Evolutionary conservation across 2,329 filamentous ascomycete genomes (phyloP).

Genomic region (Apiospora kogelbergensis): DNA sequence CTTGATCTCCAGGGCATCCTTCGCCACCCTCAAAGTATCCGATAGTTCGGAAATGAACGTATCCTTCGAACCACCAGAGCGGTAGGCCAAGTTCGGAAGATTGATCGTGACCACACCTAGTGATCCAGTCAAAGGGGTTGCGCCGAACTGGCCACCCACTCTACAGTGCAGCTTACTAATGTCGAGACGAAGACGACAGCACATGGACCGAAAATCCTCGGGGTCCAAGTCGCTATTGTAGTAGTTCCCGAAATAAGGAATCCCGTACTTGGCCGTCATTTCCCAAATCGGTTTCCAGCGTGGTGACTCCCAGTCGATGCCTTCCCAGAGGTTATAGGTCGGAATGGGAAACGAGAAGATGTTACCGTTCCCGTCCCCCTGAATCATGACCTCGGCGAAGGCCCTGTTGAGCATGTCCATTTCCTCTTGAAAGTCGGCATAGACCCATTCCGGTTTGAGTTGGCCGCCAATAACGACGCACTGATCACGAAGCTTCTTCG

Average conservation of each 20-base stretch:
- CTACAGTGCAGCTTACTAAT: neutral
- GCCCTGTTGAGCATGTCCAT: neutral
- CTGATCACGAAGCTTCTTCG: neutral
- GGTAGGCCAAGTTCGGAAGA: neutral
- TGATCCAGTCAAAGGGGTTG: neutral
- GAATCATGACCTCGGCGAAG: neutral
- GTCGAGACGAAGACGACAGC: neutral
- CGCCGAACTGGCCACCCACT: neutral
- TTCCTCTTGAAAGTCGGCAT: neutral
- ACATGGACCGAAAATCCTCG: neutral
- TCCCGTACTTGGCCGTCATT: slow-evolving; percentile 1
- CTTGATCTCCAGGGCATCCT: neutral
- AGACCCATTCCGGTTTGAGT: neutral
- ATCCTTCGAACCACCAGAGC: neutral
- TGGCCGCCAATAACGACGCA: neutral
- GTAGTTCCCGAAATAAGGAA: neutral
- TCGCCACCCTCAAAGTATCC: neutral
- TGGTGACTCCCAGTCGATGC: neutral
- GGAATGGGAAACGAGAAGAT: neutral
- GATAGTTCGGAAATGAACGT: neutral
- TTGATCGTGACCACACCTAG: neutral
- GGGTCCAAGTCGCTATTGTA: neutral
- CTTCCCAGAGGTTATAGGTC: neutral
- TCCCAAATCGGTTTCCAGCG: neutral
- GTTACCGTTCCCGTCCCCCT: neutral